Evolutionary conservation across 805 yeast genomes (phyloP).

Genomic region (Kazachstania africana): DNA sequence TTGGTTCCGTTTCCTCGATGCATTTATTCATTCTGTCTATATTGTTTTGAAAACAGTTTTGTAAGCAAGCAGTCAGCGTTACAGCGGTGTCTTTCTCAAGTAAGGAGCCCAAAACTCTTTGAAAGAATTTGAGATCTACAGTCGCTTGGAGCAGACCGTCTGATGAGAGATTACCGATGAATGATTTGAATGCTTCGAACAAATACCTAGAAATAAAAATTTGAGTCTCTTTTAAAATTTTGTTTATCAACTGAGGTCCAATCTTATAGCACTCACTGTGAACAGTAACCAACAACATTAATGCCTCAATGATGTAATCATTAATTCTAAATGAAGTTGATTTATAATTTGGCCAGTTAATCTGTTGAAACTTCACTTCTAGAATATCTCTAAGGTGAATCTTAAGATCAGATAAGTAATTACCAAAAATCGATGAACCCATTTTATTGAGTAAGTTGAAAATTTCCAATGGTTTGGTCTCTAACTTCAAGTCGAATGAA

Average conservation of each 20-base stretch:
- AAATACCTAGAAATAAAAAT: slow-evolving; percentile 27
- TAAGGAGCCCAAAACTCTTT: slow-evolving; percentile 20
- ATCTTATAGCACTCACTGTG: slow-evolving; percentile 41
- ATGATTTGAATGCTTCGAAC: slow-evolving; percentile 31
- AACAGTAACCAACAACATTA: slow-evolving; percentile 38
- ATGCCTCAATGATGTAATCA: slow-evolving; percentile 37
- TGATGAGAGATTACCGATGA: slow-evolving; percentile 33
- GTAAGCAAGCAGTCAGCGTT: slow-evolving; percentile 21
- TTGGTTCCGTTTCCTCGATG: slow-evolving; percentile 21
- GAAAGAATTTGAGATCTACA: slow-evolving; percentile 44
- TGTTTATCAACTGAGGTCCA: slow-evolving; percentile 34
- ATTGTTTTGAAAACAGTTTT: slow-evolving; percentile 24
- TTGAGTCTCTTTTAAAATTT: slow-evolving; percentile 35
- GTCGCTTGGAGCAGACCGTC: slow-evolving; percentile 40
- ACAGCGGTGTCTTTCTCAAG: slow-evolving; percentile 24
- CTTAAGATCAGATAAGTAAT: slow-evolving; percentile 40
- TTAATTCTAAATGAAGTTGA: slow-evolving; percentile 30
- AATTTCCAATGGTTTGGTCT: slow-evolving; percentile 33
- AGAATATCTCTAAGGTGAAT: slow-evolving; percentile 29
- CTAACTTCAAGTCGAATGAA: slow-evolving; percentile 35
- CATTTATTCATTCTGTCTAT: slow-evolving; percentile 14
- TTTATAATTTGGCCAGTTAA: slow-evolving; percentile 32
- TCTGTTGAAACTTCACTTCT: slow-evolving; percentile 29
- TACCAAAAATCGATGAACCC: slow-evolving; percentile 43
- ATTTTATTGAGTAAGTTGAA: slow-evolving; percentile 34